Conservation (phyloP, 1,284 basidiomycete genomes). For the Inonotus hispidus region DNA sequence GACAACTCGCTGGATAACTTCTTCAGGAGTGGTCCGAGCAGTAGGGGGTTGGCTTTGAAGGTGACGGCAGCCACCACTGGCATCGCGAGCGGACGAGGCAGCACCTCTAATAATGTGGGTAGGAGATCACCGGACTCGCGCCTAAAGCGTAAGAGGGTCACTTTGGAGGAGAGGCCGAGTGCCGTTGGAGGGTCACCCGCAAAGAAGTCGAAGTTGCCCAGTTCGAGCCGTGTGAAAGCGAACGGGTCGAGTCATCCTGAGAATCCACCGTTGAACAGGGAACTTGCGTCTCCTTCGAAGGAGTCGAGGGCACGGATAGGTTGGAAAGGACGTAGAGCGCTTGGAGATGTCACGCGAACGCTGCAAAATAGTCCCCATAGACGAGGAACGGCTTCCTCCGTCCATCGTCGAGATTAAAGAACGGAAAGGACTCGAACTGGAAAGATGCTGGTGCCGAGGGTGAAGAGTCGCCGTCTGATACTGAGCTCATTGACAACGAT, state of each 20-base stretch:
- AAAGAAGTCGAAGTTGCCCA: not conserved
- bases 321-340: not conserved
- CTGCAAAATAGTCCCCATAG: constrained; percentile 1
- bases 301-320: not conserved
- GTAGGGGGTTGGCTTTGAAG: not conserved
- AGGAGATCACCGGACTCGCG: not conserved
- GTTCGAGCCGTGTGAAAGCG: not conserved
- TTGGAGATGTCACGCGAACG: not conserved
- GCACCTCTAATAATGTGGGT: not conserved
- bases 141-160: not conserved
- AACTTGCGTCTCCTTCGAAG: not conserved
- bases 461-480: not conserved
- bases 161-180: not conserved
- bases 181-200: not conserved
- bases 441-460: not conserved
- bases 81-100: not conserved
- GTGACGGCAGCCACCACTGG: not conserved
- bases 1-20: constrained; percentile 1
- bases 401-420: not conserved
- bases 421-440: not conserved
- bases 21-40: not conserved
- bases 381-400: not conserved
- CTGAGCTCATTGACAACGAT: not conserved
- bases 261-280: not conserved
- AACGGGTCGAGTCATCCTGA: not conserved